Evolutionary conservation across 2,329 filamentous ascomycete genomes (phyloP).

Genomic region (Epichloe hybrida): DNA sequence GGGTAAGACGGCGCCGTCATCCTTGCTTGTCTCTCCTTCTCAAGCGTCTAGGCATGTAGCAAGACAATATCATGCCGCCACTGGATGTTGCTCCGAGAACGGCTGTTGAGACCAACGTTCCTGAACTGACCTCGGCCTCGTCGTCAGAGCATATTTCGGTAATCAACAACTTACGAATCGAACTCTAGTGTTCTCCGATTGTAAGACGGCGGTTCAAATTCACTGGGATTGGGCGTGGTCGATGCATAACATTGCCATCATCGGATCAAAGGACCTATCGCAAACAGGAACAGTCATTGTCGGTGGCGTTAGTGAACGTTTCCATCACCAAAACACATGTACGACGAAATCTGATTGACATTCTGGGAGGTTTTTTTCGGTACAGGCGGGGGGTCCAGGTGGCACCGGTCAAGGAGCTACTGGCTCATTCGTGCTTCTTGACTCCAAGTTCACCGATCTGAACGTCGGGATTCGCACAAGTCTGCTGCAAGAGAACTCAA

Average conservation of each 20-base stretch:
- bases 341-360: no score
- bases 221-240: constrained; percentile 57
- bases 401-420: constrained; percentile 8
- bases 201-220: constrained; percentile 51
- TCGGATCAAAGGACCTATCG: neutral
- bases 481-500: constrained; percentile 7
- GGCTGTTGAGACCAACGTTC: neutral
- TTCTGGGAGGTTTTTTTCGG: neutral
- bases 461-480: constrained; percentile 1
- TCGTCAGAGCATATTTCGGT: constrained; percentile 22
- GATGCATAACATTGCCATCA: constrained; percentile 50
- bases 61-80: no score
- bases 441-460: neutral
- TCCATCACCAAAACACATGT: neutral
- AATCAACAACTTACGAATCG: constrained; percentile 58
- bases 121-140: neutral
- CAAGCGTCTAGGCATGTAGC: no score
- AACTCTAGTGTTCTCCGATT: constrained; percentile 51
- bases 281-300: constrained; percentile 1
- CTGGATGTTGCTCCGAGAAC: no score
- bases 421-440: constrained; percentile 5
- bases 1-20: constrained; percentile 19
- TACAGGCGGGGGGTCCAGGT: neutral
- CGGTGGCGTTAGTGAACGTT: neutral
- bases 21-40: no score